Percentiles rank a stretch among this genome's conserved stretches.
phyloP scores from a whole-genome alignment of 2,329 filamentous ascomycete genomes.

The Fusarium sp. region DNA sequence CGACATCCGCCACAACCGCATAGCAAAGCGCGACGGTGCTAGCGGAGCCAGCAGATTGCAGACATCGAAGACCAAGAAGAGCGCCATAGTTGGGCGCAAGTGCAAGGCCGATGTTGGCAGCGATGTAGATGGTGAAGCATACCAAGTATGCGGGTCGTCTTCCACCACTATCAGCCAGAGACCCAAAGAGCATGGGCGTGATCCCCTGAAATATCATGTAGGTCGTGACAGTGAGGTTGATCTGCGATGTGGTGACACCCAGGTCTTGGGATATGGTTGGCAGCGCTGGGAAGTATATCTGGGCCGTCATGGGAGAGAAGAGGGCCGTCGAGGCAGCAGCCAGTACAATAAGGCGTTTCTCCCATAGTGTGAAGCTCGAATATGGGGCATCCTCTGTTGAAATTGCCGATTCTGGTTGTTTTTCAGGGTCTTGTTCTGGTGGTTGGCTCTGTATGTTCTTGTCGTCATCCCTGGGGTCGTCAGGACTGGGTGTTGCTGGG shows the following conservation, averaged over 20 bases:
- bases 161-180: constrained; percentile 65
- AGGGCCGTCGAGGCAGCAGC: constrained; percentile 54
- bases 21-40: constrained; percentile 67
- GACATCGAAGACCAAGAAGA: constrained; percentile 63
- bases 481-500: neutral
- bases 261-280: constrained; percentile 61
- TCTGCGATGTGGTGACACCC: constrained; percentile 53
- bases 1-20: constrained; percentile 72
- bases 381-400: constrained; percentile 43
- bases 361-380: constrained; percentile 53
- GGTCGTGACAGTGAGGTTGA: constrained; percentile 65
- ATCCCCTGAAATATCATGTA: constrained; percentile 72
- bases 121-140: constrained; percentile 64
- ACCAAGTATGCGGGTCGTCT: constrained; percentile 65
- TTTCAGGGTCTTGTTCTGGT: constrained; percentile 20
- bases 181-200: constrained; percentile 66
- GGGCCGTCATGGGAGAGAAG: constrained; percentile 59
- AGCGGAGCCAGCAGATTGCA: constrained; percentile 69
- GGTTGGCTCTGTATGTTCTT: constrained; percentile 7
- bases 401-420: neutral
- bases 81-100: constrained; percentile 60
- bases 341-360: constrained; percentile 56
- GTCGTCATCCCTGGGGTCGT: constrained; percentile 8
- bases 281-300: constrained; percentile 67
- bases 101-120: constrained; percentile 64